A percentile compares a stretch with the other conserved stretches of the same genome.
Conservation (phyloP, 768 basidiomycete genomes). For the Tylopilus cervinicoccineus region DNA sequence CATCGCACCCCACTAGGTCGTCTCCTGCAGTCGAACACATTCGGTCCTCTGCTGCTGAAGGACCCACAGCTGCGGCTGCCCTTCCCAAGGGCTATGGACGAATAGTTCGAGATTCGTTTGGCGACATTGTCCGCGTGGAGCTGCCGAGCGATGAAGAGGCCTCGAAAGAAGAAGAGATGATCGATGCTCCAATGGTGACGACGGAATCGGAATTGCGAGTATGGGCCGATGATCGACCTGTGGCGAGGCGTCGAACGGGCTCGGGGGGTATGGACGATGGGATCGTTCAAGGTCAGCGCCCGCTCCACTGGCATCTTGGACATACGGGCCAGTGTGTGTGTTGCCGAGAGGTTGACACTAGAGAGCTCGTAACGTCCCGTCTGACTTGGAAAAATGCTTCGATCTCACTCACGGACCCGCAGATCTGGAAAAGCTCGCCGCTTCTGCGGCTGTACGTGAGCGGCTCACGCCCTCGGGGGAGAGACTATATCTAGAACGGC, state of each 20-base stretch:
- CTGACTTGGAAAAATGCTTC: not conserved
- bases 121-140: slow-evolving; percentile 70
- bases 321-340: not conserved
- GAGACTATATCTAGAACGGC: slow-evolving; percentile 54
- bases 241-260: not conserved
- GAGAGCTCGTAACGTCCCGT: slow-evolving; percentile 3
- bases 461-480: slow-evolving; percentile 73
- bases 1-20: not conserved
- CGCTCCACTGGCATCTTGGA: not conserved
- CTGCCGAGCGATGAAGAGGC: slow-evolving; percentile 48
- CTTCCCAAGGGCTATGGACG: slow-evolving; percentile 70
- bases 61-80: slow-evolving; percentile 18
- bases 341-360: not conserved
- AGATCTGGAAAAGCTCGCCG: slow-evolving; percentile 68
- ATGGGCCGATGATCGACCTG: slow-evolving; percentile 15
- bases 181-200: slow-evolving; percentile 34
- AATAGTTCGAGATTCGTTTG: slow-evolving; percentile 76
- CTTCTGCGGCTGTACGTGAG: slow-evolving; percentile 40
- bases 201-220: slow-evolving; percentile 14
- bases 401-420: slow-evolving; percentile 13
- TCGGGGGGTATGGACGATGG: not conserved
- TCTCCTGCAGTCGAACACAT: not conserved
- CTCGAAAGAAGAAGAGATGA: slow-evolving; percentile 30
- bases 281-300: slow-evolving; percentile 34
- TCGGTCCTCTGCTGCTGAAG: slow-evolving; percentile 1